Conservation (phyloP, 1,139 yeast species). For the Scheffersomyces stambukii region DNA sequence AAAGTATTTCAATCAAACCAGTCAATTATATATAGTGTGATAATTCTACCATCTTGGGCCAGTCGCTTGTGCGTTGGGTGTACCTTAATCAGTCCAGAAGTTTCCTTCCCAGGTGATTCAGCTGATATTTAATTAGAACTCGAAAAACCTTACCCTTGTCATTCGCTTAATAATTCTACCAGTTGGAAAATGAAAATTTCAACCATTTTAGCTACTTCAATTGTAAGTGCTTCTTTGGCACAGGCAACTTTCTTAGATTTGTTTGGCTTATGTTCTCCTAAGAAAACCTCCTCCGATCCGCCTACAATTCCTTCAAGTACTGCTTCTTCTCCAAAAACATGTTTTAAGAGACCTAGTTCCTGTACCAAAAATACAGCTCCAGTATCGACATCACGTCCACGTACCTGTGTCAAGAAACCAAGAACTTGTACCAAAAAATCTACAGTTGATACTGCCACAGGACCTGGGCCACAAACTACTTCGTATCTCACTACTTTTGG, state of each 20-base stretch:
- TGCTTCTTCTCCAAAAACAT: constrained; percentile 1
- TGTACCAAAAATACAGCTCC: neutral
- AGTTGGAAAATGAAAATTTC: neutral
- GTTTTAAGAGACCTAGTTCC: neutral
- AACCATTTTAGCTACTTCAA: neutral
- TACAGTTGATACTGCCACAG: no score
- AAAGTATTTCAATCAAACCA: no score
- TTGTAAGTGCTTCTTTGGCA: neutral
- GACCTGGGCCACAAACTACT: neutral
- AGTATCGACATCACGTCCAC: neutral
- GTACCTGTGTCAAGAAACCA: neutral
- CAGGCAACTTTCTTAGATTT: neutral
- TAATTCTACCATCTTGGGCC: no score
- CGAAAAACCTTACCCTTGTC: neutral
- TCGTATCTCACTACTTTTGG: constrained; percentile 1
- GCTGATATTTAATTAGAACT: neutral
- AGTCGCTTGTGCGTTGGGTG: no score
- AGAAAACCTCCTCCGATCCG: neutral
- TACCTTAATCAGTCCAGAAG: no score
- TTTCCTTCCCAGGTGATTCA: no score
- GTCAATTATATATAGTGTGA: no score
- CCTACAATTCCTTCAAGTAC: neutral
- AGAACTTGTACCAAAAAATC: neutral
- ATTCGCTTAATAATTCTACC: constrained; percentile 1
- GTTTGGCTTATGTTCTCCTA: neutral